phyloP scores from a whole-genome alignment of 257 asterid genomes.

The Catharanthus roseus region DNA sequence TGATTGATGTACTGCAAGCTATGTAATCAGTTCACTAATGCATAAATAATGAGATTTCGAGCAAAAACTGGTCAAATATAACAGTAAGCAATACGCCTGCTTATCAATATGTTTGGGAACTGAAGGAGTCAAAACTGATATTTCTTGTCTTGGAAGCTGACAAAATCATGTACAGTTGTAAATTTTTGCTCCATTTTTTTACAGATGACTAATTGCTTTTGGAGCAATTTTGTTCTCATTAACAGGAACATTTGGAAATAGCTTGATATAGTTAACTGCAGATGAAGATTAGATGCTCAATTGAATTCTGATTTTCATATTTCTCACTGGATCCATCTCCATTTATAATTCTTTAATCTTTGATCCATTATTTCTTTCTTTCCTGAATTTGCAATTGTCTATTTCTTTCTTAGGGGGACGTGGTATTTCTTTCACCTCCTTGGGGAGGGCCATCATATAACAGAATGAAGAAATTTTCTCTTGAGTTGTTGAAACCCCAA shows the following conservation, averaged over 20 bases:
- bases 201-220: neutral
- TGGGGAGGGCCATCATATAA: conserved; percentile 96
- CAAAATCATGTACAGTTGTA: too few species aligned
- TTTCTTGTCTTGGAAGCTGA: neutral
- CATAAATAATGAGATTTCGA: neutral
- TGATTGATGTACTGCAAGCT: neutral
- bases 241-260: neutral
- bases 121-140: neutral
- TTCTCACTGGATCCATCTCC: neutral
- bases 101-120: neutral
- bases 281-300: neutral
- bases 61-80: neutral
- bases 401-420: conserved; percentile 59
- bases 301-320: neutral
- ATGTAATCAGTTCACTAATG: neutral
- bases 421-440: conserved; percentile 87
- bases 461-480: conserved; percentile 43
- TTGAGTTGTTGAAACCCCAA: conserved; percentile 69
- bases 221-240: neutral
- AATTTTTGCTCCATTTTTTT: neutral
- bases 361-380: conserved; percentile 1
- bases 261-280: neutral
- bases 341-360: neutral
- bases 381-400: conserved; percentile 6
- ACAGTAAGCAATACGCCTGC: neutral